phyloP scores from a whole-genome alignment of 768 basidiomycete species.

The Gautieria morchelliformis region DNA sequence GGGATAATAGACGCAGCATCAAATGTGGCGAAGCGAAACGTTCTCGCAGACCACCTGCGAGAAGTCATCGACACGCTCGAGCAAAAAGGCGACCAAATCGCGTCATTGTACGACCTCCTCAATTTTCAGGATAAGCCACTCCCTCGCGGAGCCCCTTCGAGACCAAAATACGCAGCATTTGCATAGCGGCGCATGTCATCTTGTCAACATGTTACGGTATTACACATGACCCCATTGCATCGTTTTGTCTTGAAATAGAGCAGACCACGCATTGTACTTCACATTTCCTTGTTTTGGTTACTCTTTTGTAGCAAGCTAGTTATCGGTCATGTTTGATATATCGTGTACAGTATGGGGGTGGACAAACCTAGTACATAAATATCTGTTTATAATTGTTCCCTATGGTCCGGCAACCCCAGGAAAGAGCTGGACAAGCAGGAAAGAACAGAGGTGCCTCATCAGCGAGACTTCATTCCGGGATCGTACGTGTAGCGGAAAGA shows the following conservation, averaged over 20 bases:
- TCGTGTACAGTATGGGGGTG: too few species aligned
- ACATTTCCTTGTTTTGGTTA: neutral
- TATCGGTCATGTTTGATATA: too few species aligned
- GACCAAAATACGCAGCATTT: neutral
- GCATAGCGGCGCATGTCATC: neutral
- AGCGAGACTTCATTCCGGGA: too few species aligned
- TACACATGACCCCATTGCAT: neutral
- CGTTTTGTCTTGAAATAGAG: neutral
- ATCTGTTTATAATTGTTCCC: too few species aligned
- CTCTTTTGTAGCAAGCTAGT: neutral
- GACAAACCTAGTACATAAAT: too few species aligned
- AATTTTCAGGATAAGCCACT: constrained; percentile 55
- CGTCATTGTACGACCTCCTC: constrained; percentile 79
- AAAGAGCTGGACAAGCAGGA: too few species aligned
- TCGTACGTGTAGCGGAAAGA: too few species aligned
- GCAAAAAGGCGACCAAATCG: constrained; percentile 93
- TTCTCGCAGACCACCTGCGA: constrained; percentile 79
- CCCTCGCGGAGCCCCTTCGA: neutral
- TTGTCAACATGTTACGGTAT: neutral
- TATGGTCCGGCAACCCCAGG: too few species aligned
- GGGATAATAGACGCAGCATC: constrained; percentile 79
- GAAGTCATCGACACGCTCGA: constrained; percentile 92
- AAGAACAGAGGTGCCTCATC: too few species aligned
- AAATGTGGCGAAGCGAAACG: constrained; percentile 70
- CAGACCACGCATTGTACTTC: neutral